Evolutionary conservation across 371 early-diverging fungal genomes (phyloP).

Genomic region (Mucor velutinosus): DNA sequence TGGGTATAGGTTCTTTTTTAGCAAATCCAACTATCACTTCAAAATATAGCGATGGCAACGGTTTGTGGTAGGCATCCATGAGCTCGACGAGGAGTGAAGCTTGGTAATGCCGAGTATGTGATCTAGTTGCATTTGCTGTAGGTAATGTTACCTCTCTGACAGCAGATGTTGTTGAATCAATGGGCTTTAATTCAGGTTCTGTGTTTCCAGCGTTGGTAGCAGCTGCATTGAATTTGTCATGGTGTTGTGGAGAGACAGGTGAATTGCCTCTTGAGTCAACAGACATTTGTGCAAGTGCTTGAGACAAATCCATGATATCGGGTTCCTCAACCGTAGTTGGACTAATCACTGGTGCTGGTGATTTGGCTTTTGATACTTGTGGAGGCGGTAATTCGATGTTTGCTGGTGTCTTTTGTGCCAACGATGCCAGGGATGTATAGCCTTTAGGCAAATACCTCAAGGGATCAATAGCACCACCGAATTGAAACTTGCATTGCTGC

Average conservation of each 20-base stretch:
- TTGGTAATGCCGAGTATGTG: neutral
- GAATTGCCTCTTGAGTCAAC: neutral
- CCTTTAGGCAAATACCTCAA: constrained; percentile 36
- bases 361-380: neutral
- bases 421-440: constrained; percentile 24
- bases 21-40: constrained; percentile 25
- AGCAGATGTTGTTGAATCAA: neutral
- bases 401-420: constrained; percentile 12
- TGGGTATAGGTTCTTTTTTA: constrained; percentile 1
- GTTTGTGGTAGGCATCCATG: neutral
- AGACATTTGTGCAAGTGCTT: constrained; percentile 6
- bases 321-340: constrained; percentile 7
- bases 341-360: neutral
- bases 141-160: neutral
- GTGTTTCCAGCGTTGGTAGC: constrained; percentile 11
- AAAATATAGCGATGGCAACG: constrained; percentile 39
- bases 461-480: constrained; percentile 43
- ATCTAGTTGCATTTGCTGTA: neutral
- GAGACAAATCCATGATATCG: constrained; percentile 11
- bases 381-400: constrained; percentile 28
- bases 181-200: constrained; percentile 28
- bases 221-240: neutral
- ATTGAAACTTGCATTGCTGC: constrained; percentile 42
- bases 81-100: neutral
- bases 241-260: neutral